Evolutionary conservation across 345 rosid genomes (phyloP), one percentile per base, ranked within the genome.

Genomic region (Populus simonii): DNA sequence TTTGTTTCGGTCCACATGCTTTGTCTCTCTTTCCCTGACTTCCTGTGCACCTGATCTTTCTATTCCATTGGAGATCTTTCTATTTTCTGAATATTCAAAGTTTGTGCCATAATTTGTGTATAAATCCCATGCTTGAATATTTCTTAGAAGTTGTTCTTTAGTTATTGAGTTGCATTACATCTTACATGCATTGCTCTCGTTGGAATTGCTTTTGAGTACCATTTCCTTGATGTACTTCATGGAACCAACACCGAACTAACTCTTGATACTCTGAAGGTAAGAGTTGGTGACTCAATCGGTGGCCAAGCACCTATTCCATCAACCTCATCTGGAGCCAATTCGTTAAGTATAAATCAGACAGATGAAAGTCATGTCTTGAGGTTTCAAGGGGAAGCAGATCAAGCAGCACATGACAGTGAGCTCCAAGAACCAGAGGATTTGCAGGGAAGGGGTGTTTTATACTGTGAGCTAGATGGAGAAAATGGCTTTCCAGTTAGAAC

Each of bases 401-500:
- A 17, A 84, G 78, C 77, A 80, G 71, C 62, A 69, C 73, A 20
- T 10, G 80, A 77, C 0, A 47, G 70, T 74, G 76, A 81, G 61
- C 61, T 67, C 70, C 75, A 70, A 62, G 73, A 61, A 79, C 74
- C 88, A 8, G 83, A 70, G 53, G 90, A 83, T 76, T 59, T 82
- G 29, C 76, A 78, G 22, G 80, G 80, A 10, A 83, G 66, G 77
- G 86, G 88, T 29, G 84, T 81, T 35, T 18, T 86, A 66, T 83
- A 85, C 16, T 79, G 84, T 68, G 90, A 87, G 71, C 71, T 85
- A 61, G 79, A 80, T 47, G 57, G 15, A 51, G 82, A 84, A 17
- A 85, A 83, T 68, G 81, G 87, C 9, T 81, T 80, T 80, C 83
- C 69, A 35, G 84, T 78, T 47, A 72, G 73, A 76, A 80, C 83